Conservation (phyloP, 371 early-diverging fungal species). For the Haplosporangium sp. region DNA sequence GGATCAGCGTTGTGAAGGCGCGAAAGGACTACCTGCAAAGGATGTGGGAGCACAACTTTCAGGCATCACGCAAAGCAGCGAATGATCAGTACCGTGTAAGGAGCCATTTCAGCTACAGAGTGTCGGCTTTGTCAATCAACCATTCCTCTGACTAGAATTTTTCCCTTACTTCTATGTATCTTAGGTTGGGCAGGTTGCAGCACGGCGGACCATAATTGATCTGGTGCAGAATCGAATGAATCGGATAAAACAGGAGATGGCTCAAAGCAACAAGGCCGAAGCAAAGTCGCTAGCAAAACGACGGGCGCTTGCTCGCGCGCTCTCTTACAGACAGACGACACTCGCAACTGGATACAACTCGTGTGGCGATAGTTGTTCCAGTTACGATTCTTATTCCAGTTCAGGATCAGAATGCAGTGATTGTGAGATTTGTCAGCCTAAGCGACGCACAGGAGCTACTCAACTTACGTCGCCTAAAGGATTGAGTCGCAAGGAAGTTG, state of each 20-base stretch:
- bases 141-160: neutral
- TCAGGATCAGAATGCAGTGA: constrained; percentile 52
- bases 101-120: neutral
- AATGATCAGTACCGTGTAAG: constrained; percentile 42
- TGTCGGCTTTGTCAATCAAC: too few relatives aligned
- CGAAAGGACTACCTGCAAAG: constrained; percentile 19
- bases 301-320: constrained; percentile 7
- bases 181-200: constrained; percentile 31
- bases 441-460: neutral
- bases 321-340: constrained; percentile 2
- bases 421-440: constrained; percentile 36
- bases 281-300: constrained; percentile 10
- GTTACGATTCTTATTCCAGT: constrained; percentile 52
- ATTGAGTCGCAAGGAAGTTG: constrained; percentile 27
- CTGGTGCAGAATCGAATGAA: constrained; percentile 48
- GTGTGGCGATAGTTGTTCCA: constrained; percentile 42
- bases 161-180: neutral
- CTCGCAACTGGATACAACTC: constrained; percentile 15
- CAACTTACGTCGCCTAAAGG: constrained; percentile 13
- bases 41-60: constrained; percentile 32
- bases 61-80: constrained; percentile 40
- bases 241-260: constrained; percentile 31
- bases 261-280: constrained; percentile 19
- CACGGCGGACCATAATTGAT: constrained; percentile 26
- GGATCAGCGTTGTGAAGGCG: constrained; percentile 18